Base-by-base conservation (phyloP, 345 rosid species). In the Carallia brachiata region DNA sequence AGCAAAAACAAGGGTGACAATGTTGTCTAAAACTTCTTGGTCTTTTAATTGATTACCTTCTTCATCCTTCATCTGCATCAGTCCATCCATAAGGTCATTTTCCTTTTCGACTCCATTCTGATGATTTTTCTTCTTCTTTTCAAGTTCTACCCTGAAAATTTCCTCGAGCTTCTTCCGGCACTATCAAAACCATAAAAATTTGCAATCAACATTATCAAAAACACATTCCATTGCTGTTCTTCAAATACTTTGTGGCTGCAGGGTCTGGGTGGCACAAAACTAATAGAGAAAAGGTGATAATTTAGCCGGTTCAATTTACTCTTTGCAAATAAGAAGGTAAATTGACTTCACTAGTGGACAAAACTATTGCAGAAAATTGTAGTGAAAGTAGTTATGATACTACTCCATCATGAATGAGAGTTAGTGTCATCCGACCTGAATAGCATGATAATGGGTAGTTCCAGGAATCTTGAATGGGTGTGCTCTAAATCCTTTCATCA, bases 11-110 rank as follows among this genome's bases (percentile, higher is more conserved):
- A 84, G 63, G 72, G 32, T 56, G 7, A 76, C 70, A 15, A 81
- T 81, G 75, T 80, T 80, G 55, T 80, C 87, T 1, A 79, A 1
- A 58, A 79, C 81, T 69, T 85, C 83, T 52, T 74, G 61, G 31
- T 83, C 83, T 27, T 78, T 81, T 63, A 81, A 65, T 31, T 57
- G 48, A 17, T 76, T 63, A 0, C 86, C 86, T 57, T 77, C 65
- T 1, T 78, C 86, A 13, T 80, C 84, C 68, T 68, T 70, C 8
- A 81, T 71, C 53, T 73, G 72, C 77, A 75, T 74, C 31, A 83
- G 59, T 1, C 84, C 78, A 27, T 83, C 85, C 85, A 83, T 77
- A 8, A 83, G 69, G 72, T 83, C 80, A 8, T 70, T 76, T 16
- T 28, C 31, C 2, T 34, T 62, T 40, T 67, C 67, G n/a, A 13